Base-by-base conservation (phyloP, 805 yeast species). In the Teunomyces lycoperdinae region DNA sequence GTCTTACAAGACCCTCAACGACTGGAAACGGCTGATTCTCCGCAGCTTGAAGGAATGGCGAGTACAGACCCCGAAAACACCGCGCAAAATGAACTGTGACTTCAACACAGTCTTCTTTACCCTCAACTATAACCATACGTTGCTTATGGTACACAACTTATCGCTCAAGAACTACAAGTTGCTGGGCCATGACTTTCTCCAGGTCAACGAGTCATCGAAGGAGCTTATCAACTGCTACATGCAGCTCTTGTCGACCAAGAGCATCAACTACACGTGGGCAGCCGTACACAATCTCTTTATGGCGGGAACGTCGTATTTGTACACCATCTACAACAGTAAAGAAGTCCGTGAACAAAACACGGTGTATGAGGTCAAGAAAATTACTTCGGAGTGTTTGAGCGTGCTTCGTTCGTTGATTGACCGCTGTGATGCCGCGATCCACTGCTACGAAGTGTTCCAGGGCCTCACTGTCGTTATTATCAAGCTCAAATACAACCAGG, bases 211-310 rank as follows among this genome's bases (percentile, higher is more conserved):
- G 24, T 79, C 91, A 0, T 80, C 94, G 1, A 78, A 77, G 54
- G 85, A 84, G 39, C 77, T 89, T 31, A 84, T 89, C 45, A 68
- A 73, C 30, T 77, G 83, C 28, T 90, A 87, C 61, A 69, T 77
- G 43, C 78, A 77, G 44, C 67, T 90, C 33, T 79, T 77, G 54
- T 63, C 70, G n/a, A 74, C 74, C 27, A 79, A 78, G 56, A 72
- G 79, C 42, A 76, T 89, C 50, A 89, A 89, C 63, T 90, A 87
- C 64, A 88, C 96, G 0, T 90, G 97, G 97, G 91, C 90, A 1
- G 94, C 95, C 0, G 91, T 89, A 2, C 96, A 89, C 63, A 89
- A 89, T 61, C 70, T 89, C 46, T 89, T 89, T 61, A 85, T 87
- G 86, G 91, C 96, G 0, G 95, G 96, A 0, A 85, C 92, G 26